Evolutionary conservation across 2,329 filamentous ascomycete species (phyloP).

Genomic region (Ilyonectria robusta): DNA sequence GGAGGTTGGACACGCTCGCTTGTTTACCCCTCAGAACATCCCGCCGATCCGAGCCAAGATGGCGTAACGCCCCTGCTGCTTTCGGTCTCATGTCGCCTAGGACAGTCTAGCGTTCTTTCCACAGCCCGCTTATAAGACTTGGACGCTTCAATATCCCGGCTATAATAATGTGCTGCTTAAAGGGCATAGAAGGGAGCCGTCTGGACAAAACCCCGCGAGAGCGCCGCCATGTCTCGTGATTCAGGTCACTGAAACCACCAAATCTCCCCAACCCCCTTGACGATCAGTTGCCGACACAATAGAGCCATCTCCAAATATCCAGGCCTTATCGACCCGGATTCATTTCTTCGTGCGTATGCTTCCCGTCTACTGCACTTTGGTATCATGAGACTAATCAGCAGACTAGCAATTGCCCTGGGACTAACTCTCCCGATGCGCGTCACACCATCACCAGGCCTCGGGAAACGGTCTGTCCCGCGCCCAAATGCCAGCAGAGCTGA

Average conservation of each 20-base stretch:
- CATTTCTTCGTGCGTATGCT: neutral
- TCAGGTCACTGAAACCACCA: neutral
- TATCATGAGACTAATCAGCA: slow-evolving; percentile 22
- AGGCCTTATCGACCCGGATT: neutral
- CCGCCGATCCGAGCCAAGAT: neutral
- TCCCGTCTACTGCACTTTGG: neutral
- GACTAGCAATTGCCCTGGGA: slow-evolving; percentile 12
- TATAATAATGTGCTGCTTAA: neutral
- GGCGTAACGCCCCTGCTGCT: neutral
- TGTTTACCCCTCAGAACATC: neutral
- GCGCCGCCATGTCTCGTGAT: neutral
- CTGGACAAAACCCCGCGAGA: neutral
- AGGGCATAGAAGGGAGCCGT: neutral
- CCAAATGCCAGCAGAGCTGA: slow-evolving; percentile 62
- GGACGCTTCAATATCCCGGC: neutral
- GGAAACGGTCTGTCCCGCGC: neutral
- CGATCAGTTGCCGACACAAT: neutral
- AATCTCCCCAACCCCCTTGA: neutral
- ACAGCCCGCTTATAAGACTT: neutral
- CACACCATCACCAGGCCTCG: neutral
- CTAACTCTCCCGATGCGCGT: slow-evolving; percentile 16
- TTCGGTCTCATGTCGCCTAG: neutral
- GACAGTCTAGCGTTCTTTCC: neutral
- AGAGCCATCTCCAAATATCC: neutral
- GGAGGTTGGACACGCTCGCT: neutral